A percentile compares a stretch with the other conserved stretches of the same genome.
These are phyloP conservation scores for Metschnikowia matae DNA, from an alignment of 805 yeast genomes.

Conservation along the genomic window DNA sequence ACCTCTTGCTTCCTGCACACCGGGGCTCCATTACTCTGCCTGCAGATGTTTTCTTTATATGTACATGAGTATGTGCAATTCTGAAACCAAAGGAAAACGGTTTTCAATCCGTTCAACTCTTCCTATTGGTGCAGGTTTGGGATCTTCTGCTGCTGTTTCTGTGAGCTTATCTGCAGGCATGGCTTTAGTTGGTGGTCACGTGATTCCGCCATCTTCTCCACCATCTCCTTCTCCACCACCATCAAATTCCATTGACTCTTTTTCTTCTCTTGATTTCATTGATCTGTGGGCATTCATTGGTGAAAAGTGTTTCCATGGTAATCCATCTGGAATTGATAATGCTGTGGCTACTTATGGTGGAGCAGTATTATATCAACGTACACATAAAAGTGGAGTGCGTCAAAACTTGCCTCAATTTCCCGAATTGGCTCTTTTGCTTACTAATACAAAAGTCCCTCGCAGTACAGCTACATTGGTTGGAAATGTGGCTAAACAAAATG, in stretches of 20 bases:
- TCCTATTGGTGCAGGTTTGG: conserved; percentile 96
- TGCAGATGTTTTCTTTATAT: conserved; percentile 82
- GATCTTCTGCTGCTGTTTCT: conserved; percentile 87
- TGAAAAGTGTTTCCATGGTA: conserved; percentile 93
- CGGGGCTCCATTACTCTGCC: conserved; percentile 66
- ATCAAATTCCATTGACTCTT: too few species aligned
- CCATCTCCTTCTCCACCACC: too few species aligned
- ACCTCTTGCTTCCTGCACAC: conserved; percentile 42
- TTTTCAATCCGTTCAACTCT: conserved; percentile 75
- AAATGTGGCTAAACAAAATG: conserved; percentile 57
- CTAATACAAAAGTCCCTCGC: conserved; percentile 85
- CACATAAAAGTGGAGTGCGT: conserved; percentile 54
- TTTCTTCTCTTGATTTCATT: conserved; percentile 47
- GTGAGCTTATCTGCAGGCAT: conserved; percentile 81
- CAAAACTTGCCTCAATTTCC: conserved; percentile 73
- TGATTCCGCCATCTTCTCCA: conserved; percentile 23
- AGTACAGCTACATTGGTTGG: conserved; percentile 82
- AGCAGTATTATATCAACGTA: conserved; percentile 84
- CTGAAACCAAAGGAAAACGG: conserved; percentile 29
- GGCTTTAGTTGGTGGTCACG: conserved; percentile 54
- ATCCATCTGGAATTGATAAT: conserved; percentile 95
- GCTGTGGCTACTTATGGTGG: conserved; percentile 96
- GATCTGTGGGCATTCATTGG: conserved; percentile 90
- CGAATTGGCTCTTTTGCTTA: conserved; percentile 64
- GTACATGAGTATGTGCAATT: conserved; percentile 48